Evolutionary conservation across 495 filamentous ascomycete genomes (phyloP), one percentile per base, ranked within the genome.

Genomic region (Daldinia grandis): DNA sequence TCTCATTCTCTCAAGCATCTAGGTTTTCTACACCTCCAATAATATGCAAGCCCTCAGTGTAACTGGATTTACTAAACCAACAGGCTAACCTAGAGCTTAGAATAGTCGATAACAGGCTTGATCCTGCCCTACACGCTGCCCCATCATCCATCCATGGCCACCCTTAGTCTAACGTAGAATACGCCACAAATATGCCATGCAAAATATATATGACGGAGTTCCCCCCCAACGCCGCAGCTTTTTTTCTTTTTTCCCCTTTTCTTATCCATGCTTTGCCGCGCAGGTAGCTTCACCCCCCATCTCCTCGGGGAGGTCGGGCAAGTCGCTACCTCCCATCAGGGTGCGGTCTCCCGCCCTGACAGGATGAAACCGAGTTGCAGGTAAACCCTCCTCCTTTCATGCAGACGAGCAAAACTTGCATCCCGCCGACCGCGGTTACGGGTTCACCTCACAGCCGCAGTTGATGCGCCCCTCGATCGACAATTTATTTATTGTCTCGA

Each of bases 371-470:
- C 24, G 69, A 64, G 69, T 68, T 30, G 69, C 38, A 64, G 59
- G 50, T 49, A 5, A 5, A n/a, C 14, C 60, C 60, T 68, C 64
- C 69, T 72, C 58, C 21, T 28, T 64, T 61, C 69, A 72, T 72
- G 69, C 59, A 40, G 54, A 35, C 17, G 44, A 35, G 47, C 35
- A 49, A 49, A 61, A 30, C 17, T 4, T 8, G 70, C 65, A 64
- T 68, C 70, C 64, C 70, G 70, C 35, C 27, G 65, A 28, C 65
- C 70, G 27, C 70, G 70, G 70, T 73, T 19, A 73, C 30, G 17
- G 59, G 69, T 60, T 53, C 30, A 58, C 17, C 30, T 21, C 21
- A 35, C 5, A 56, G 27, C 15, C 25, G 19, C 21, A 59, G 57
- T 19, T 21, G 63, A 64, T 57, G 59, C 30, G 49, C 53, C 38